Evolutionary conservation across 305 asterid species (phyloP), one percentile per base, ranked within the genome.

Genomic region (Solanum hybrid): DNA sequence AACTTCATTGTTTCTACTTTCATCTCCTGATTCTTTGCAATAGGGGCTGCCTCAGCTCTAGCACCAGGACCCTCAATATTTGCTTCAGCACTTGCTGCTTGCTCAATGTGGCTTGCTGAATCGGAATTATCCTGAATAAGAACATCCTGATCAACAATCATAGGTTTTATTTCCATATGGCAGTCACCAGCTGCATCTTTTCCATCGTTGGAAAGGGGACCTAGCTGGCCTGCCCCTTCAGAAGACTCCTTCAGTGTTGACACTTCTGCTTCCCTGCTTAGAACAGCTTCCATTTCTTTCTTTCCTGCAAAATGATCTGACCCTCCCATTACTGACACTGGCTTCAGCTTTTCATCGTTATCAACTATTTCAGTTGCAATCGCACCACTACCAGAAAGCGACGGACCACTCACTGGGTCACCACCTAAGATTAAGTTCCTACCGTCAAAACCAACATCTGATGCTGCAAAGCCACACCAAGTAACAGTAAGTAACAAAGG

Each of bases 371-470:
- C 89, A 76, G 88, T 86, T 57, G 86, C 68, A 73, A 88, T 86
- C 88, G 8, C 87, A 87, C 45, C 88, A 38, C 90, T 85, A 38
- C 37, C 91, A 75, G 91, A 45, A 39, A 36, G 87, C 10, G 86
- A 45, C 6, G 79, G 77, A 68, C 33, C 81, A 88, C 41, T 68
- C 89, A 70, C 65, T 68, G 89, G 65, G 33, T 39, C 91, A 10
- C 90, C 82, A 88, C 84, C 90, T 88, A 94, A 91, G 89, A 89
- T 76, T 89, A 84, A 27, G 57, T 87, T 92, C 87, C 91, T 72
- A 79, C 76, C 95, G 91, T 92, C 94, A 90, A 82, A 93, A 89
- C 85, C 94, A 68, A 91, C 79, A 91, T 91, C 90, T 92, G 94
- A 90, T 85, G 86, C 98, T 96, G 95, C 91, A 92, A 91, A 81